Percentiles rank a stretch among this genome's conserved stretches.
Conservation (phyloP, 2,329 filamentous ascomycete genomes). For the Trichoderma semiorbis region DNA sequence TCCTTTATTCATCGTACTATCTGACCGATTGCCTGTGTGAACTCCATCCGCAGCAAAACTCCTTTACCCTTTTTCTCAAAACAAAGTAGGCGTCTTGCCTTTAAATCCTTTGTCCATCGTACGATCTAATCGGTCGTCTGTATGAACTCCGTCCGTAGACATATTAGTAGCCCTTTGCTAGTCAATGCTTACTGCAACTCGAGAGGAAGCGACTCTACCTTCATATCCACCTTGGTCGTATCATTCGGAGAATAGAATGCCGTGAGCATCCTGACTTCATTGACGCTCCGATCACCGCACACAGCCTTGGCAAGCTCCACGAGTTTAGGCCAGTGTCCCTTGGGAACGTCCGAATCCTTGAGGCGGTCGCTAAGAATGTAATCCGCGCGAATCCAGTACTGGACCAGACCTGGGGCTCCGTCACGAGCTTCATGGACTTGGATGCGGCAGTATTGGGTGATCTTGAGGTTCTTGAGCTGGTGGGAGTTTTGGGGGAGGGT, state of each 20-base stretch:
- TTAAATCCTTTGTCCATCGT: background rate
- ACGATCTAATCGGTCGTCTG: background rate
- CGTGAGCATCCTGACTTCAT: background rate
- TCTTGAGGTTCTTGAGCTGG: background rate
- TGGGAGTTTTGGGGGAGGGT: background rate
- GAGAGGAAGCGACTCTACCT: background rate
- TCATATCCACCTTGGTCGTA: background rate
- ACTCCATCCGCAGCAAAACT: background rate
- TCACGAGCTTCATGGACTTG: background rate
- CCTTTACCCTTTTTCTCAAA: background rate
- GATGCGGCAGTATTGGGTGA: background rate
- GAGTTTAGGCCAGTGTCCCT: constrained; percentile 21
- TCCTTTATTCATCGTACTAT: background rate
- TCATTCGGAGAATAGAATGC: background rate
- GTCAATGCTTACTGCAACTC: background rate
- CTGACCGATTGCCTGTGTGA: background rate
- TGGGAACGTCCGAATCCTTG: constrained; percentile 7
- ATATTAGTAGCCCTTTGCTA: background rate
- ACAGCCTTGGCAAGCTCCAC: constrained; percentile 13
- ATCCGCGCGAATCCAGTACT: constrained; percentile 21
- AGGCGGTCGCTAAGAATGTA: constrained; percentile 17
- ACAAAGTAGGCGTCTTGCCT: background rate
- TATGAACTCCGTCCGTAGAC: background rate
- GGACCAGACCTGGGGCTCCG: background rate
- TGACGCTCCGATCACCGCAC: background rate